A percentile compares a stretch with the other conserved stretches of the same genome.
Conservation (phyloP, 257 asterid genomes). For the Solanum dulcamara region DNA sequence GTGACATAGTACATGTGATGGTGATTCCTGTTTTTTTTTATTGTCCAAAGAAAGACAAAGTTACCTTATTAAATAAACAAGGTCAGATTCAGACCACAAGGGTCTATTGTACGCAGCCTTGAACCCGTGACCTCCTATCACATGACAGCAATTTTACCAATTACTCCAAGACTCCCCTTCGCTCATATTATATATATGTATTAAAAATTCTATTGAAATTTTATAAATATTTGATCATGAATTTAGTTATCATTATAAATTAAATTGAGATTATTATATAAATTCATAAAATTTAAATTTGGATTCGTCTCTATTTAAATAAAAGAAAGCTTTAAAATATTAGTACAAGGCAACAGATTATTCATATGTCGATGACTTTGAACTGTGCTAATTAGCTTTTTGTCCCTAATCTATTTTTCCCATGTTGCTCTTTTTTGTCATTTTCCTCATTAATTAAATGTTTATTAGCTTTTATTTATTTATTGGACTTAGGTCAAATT, state of each 20-base stretch:
- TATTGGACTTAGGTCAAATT: not conserved
- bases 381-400: not conserved
- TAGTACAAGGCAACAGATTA: not conserved
- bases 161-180: no score
- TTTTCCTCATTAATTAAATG: not conserved
- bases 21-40: not conserved
- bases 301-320: not conserved
- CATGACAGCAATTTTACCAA: no score
- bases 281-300: not conserved
- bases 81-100: no score
- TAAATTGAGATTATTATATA: not conserved
- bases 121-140: no score
- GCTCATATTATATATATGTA: no score
- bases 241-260: not conserved
- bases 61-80: not conserved
- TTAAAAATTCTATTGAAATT: no score
- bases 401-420: not conserved
- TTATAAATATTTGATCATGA: not conserved
- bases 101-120: no score
- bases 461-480: not conserved
- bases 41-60: not conserved
- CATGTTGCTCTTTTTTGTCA: not conserved
- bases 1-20: not conserved
- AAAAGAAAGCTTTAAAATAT: not conserved
- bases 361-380: not conserved